Base-by-base conservation (phyloP, 768 basidiomycete species). In the Brasilioporus rufonigricans region DNA sequence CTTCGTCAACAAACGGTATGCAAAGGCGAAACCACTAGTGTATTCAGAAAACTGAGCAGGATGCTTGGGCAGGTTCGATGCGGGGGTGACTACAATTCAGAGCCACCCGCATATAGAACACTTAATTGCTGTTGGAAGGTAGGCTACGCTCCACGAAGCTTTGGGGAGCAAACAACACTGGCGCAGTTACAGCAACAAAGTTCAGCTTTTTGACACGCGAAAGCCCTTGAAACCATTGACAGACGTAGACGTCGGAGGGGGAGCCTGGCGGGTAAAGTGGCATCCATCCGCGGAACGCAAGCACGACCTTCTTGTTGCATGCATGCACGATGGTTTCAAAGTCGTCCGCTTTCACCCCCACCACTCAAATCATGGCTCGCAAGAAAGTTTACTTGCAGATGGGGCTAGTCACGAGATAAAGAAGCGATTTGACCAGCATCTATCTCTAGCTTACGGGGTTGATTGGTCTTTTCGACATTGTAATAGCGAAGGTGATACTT, bases 251-350 rank as follows among this genome's bases (percentile, higher is more conserved):
- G 85, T 92, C 3, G 93, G 92, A 12, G 97, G 97, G 13, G 97
- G 97, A 3, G 90, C 85, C 12, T 99, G 97, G 97, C 82, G 97
- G 18, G 85, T 93, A 54, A 94, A 96, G 70, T 99, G 94, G 93
- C 93, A 98, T 71, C 93, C 95, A 8, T 81, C 80, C 5, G 59
- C 77, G 2, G 61, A 65, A n/a, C 80, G 93, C 43, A 80, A 78
- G 58, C 64, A 80, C 35, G 90, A 95, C 64, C 77, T 98, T 2
- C 80, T 98, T 19, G 84, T 93, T n/a, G 97, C 95, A 0, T 93
- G 91, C 65, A 99, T 98, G 97, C 95, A 96, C 66, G 93, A 93
- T 58, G 95, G 96, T 11, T 95, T 93, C 80, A 97, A 97, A 66
- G 77, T 96, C 7, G 69, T 91, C 54, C 71, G 52, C 50, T 66